Evolutionary conservation across 2,329 filamentous ascomycete genomes (phyloP), one percentile per base, ranked within the genome.

Genomic region (Verticillium nonalfalfae): DNA sequence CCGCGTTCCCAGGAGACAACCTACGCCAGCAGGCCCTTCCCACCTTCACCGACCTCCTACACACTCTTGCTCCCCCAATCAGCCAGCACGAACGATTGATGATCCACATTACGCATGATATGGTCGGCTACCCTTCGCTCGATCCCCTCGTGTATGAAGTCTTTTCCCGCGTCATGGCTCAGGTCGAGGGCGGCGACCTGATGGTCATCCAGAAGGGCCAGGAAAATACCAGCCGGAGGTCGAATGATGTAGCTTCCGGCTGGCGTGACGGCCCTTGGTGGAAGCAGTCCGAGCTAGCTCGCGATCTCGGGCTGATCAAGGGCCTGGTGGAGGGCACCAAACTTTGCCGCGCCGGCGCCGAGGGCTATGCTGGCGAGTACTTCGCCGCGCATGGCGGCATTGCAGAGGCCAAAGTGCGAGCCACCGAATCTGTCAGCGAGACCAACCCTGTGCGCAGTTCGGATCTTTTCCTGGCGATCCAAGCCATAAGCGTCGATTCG

Each of bases 201-300:
- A 83, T 98, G 60, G 95, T 99, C 60, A 87, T 98, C 63, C 95
- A 99, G 77, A 90, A 93, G 40, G 95, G 95, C 21, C 90, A 92
- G 64, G 95, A 98, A 76, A 91, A 88, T 57, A 85, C 88, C 56
- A 87, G 86, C 35, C 87, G 87, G 56, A 85, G 88, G 54, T 86
- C 86, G 80, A 62, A 79, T 33, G 84, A 87, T 59, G 79, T 78
- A 18, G 78, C 80, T 34, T 81, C 84, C 40, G 90, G 90, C 64
- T 99, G 95, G 93, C 90, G 87, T 57, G 94, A 98, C 69, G 95
- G 95, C 0, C 95, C 95, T 3, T 99, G 95, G 95, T 99, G 95
- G 94, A 86, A 93, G 66, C 87, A 87, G 74, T 81, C 78, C 57
- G 85, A 83, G 71, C 78, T 82, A 26, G 84, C 88, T 61, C 88